A percentile compares a stretch with the other conserved stretches of the same genome.
Evolutionary conservation across 2,329 filamentous ascomycete genomes (phyloP).

Genomic region (Didymella segeticola): DNA sequence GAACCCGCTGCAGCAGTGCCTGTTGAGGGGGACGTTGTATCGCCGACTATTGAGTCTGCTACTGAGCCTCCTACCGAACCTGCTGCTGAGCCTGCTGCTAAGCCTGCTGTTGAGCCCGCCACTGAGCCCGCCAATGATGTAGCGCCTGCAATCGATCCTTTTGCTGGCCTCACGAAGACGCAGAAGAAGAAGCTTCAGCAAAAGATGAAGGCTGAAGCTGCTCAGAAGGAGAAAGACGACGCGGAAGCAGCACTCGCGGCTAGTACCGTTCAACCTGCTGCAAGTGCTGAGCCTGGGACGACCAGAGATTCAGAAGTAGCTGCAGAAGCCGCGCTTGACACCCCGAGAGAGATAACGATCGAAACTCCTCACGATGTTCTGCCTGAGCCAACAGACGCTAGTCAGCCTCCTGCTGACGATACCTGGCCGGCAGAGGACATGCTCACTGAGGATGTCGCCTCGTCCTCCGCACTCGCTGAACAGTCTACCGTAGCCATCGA

Average conservation of each 20-base stretch:
- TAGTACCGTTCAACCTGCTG: background rate
- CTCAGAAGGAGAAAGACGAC: slow-evolving; percentile 20
- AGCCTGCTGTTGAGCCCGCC: background rate
- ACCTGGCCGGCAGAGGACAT: slow-evolving; percentile 14
- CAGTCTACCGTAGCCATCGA: background rate
- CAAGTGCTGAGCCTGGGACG: background rate
- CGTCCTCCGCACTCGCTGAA: slow-evolving; percentile 1
- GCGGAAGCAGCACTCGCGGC: background rate
- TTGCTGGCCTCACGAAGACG: slow-evolving; percentile 36
- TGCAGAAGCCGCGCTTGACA: background rate
- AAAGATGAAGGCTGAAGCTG: slow-evolving; percentile 48
- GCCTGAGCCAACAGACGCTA: background rate
- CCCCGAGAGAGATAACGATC: background rate
- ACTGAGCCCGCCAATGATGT: background rate
- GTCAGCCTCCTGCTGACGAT: background rate
- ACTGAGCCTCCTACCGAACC: background rate
- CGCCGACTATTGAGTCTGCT: background rate
- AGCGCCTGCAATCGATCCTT: slow-evolving; percentile 26
- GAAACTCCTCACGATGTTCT: background rate
- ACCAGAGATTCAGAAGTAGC: background rate
- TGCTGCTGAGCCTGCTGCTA: background rate
- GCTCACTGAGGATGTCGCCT: slow-evolving; percentile 9
- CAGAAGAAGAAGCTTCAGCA: slow-evolving; percentile 39
- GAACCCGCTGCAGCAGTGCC: background rate
- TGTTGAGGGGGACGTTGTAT: background rate